A percentile compares a stretch with the other conserved stretches of the same genome.
phyloP scores from a whole-genome alignment of 176 grass and related monocot species.

The Bothriochloa decipiens region DNA sequence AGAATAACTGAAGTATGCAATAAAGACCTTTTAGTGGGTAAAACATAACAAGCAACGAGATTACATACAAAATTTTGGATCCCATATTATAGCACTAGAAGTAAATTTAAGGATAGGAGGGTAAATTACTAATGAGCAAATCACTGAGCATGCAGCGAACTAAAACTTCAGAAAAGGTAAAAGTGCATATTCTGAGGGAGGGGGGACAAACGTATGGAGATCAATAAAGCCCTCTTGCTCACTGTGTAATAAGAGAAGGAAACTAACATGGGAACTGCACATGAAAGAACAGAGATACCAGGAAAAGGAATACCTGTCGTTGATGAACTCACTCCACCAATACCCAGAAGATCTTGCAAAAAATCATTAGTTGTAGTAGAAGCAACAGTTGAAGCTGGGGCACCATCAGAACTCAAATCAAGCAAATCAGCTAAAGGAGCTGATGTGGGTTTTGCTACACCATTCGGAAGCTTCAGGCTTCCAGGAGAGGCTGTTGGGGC shows the following conservation, averaged over 20 bases:
- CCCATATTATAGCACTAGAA: constrained; percentile 6
- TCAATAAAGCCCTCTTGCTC: constrained; percentile 10
- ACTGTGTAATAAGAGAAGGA: not conserved
- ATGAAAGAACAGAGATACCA: constrained; percentile 17
- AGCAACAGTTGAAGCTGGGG: constrained; percentile 42
- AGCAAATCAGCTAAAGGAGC: constrained; percentile 77
- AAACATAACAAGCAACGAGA: not conserved
- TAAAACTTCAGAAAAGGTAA: constrained; percentile 9
- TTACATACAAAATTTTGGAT: constrained; percentile 9
- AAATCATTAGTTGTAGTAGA: constrained; percentile 71
- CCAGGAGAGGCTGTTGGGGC: constrained; percentile 42
- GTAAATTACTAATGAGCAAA: constrained; percentile 6
- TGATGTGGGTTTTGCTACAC: constrained; percentile 68
- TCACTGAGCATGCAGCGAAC: not conserved
- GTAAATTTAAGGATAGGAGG: not conserved
- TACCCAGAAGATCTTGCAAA: constrained; percentile 79
- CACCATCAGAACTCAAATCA: constrained; percentile 79
- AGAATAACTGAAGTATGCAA: constrained; percentile 18
- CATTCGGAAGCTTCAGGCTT: constrained; percentile 80
- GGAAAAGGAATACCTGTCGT: constrained; percentile 58
- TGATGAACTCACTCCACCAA: constrained; percentile 61
- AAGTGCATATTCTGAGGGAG: not conserved
- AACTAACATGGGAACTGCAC: constrained; percentile 8
- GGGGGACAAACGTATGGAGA: not conserved
- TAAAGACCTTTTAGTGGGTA: not conserved